Evolutionary conservation across 2,329 filamentous ascomycete genomes (phyloP), one percentile per base, ranked within the genome.

Genomic region (Fusarium longipes): DNA sequence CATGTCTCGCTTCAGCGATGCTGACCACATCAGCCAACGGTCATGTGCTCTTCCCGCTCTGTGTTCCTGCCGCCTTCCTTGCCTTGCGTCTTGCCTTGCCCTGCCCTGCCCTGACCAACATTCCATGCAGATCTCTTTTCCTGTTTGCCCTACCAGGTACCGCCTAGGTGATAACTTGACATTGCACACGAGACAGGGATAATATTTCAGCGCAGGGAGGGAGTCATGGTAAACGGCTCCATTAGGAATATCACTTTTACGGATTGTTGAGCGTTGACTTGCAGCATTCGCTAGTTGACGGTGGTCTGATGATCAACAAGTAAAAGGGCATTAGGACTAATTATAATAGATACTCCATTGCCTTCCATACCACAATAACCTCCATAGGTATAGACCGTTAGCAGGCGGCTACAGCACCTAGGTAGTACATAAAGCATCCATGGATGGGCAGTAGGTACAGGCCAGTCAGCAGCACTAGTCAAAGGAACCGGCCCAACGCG

Each of bases 1-100:
- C 17, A 57, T 57, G 62, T 67, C 63, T 66, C 40, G 50, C 30
- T n/a, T 29, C 17, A 25, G n/a, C 4, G 10, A 24, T 51, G 38
- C 44, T 63, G 57, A 53, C 58, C 63, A 66, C 63, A 66, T 66
- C 57, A 40, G 45, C 47, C 54, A 38, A 39, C 39, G 63, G 57
- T 58, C 63, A 67, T 66, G 63, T 66, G 63, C 63, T 38, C 44
- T 49, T 67, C 43, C 63, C 47, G 63, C 25, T 38, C 57, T 57
- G 61, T 22, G 47, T 32, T 64, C 20, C 36, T 32, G 36, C 38
- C 59, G 20, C 20, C 20, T 20, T 35, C n/a, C n/a, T n/a, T n/a
- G n/a, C n/a, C n/a, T n/a, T n/a, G n/a, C n/a, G 15, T n/a, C 27
- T 42, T 40, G 33, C 22, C 30, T 24, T 39, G 40, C 14, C n/a